phyloP scores from a whole-genome alignment of 768 basidiomycete species.

The Xerocomellus intermedius region DNA sequence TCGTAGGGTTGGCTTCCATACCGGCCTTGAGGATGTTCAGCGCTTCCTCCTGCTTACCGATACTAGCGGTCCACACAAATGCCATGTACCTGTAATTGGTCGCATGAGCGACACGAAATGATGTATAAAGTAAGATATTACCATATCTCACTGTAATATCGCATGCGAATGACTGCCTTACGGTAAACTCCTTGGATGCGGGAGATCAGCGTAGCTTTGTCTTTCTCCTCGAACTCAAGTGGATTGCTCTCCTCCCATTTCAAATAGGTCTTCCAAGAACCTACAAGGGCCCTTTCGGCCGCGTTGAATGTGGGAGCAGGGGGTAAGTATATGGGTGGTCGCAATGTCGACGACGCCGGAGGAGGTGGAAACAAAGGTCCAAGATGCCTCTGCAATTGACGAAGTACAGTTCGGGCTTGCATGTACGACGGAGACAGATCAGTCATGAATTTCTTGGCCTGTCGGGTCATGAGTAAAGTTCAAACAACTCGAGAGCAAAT shows the following conservation, averaged over 20 bases:
- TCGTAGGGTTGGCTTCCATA: conserved; percentile 83
- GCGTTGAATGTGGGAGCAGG: conserved; percentile 69
- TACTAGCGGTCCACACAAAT: conserved; percentile 72
- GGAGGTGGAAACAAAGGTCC: conserved; percentile 57
- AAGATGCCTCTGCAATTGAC: conserved; percentile 73
- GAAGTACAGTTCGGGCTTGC: conserved; percentile 88
- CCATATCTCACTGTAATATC: conserved; percentile 96
- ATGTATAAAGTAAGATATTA: conserved; percentile 31
- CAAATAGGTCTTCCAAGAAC: conserved; percentile 87
- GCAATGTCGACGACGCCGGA: conserved; percentile 40
- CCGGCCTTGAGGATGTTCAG: conserved; percentile 78
- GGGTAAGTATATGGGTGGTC: conserved; percentile 57
- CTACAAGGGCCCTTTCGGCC: conserved; percentile 71
- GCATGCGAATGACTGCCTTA: conserved; percentile 88
- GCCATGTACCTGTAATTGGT: conserved; percentile 78
- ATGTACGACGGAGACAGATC: conserved; percentile 93
- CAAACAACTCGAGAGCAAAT: neutral
- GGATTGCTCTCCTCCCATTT: conserved; percentile 97
- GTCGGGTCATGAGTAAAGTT: conserved; percentile 10
- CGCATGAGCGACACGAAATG: conserved; percentile 10
- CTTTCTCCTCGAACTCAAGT: conserved; percentile 85
- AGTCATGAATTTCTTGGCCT: conserved; percentile 94
- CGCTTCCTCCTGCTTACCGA: conserved; percentile 82
- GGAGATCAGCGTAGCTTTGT: conserved; percentile 59
- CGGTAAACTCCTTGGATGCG: conserved; percentile 82